These are phyloP conservation scores for Trametes sanguinea DNA, from an alignment of 768 basidiomycete genomes.

Conservation along the genomic window DNA sequence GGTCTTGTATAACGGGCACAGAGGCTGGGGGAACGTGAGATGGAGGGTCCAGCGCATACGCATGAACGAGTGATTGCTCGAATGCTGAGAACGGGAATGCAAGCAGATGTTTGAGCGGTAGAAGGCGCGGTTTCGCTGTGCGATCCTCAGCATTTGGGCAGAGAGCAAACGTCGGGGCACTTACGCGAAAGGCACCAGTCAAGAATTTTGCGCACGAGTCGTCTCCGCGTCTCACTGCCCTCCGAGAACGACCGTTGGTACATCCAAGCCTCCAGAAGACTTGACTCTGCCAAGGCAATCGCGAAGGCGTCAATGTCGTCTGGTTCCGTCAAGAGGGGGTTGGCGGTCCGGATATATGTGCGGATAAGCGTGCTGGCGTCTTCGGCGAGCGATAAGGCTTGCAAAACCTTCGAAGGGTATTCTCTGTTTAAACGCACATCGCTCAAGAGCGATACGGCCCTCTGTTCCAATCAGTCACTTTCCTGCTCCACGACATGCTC, in stretches of 20 bases:
- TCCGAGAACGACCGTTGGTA: slow-evolving; percentile 75
- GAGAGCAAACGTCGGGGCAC: slow-evolving; percentile 32
- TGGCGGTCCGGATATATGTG: slow-evolving; percentile 73
- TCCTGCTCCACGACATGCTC: not conserved
- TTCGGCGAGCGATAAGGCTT: slow-evolving; percentile 53
- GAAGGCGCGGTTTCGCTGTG: slow-evolving; percentile 59
- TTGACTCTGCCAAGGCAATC: slow-evolving; percentile 64
- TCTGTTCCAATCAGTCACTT: slow-evolving; percentile 39
- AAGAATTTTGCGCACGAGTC: slow-evolving; percentile 59
- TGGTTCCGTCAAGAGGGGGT: slow-evolving; percentile 68
- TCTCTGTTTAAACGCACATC: slow-evolving; percentile 76
- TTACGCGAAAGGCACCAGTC: slow-evolving; percentile 71
- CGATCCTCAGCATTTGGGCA: slow-evolving; percentile 7
- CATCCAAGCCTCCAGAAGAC: slow-evolving; percentile 72
- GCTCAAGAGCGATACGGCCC: slow-evolving; percentile 70
- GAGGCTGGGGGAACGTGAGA: slow-evolving; percentile 47
- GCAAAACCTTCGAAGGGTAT: slow-evolving; percentile 76
- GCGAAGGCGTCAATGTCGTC: slow-evolving; percentile 72
- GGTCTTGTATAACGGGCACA: slow-evolving; percentile 66
- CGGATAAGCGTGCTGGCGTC: slow-evolving; percentile 60
- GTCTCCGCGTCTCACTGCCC: slow-evolving; percentile 49
- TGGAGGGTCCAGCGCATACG: slow-evolving; percentile 61
- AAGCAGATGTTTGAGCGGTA: slow-evolving; percentile 61
- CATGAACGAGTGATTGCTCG: slow-evolving; percentile 61
- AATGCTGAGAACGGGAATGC: slow-evolving; percentile 63